A percentile compares a stretch with the other conserved stretches of the same genome.
Conservation (phyloP, 106 monocot species). For the Posidonia australis region DNA sequence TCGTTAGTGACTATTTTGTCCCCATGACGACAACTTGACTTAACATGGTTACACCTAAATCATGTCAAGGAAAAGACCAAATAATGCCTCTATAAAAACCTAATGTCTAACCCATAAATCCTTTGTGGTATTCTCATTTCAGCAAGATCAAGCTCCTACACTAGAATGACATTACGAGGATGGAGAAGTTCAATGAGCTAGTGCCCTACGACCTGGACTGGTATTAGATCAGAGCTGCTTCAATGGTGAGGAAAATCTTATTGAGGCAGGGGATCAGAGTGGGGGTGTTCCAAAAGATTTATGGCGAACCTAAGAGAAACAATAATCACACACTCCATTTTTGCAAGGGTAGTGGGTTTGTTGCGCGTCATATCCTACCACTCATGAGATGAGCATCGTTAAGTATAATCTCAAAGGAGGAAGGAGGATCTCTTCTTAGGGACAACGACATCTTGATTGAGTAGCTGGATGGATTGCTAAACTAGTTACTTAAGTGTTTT, state of each 20-base stretch:
- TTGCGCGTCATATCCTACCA: constrained; percentile 52
- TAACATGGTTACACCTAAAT: too few relatives aligned
- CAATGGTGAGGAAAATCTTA: constrained; percentile 19
- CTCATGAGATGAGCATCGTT: constrained; percentile 46
- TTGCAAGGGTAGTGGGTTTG: constrained; percentile 63
- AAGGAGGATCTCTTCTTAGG: constrained; percentile 45
- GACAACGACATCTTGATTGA: constrained; percentile 44
- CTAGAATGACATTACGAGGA: constrained; percentile 22
- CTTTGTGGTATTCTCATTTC: too few relatives aligned
- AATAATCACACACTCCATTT: constrained; percentile 45
- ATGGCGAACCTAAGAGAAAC: constrained; percentile 23
- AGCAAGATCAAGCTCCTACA: constrained; percentile 24
- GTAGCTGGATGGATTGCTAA: constrained; percentile 32
- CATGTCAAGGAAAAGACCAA: too few relatives aligned
- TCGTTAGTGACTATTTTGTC: too few relatives aligned
- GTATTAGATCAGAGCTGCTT: constrained; percentile 27
- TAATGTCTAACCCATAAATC: too few relatives aligned
- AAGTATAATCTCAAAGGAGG: constrained; percentile 39
- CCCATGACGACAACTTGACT: too few relatives aligned
- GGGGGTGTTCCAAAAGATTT: constrained; percentile 22
- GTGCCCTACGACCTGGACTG: constrained; percentile 28
- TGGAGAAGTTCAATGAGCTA: constrained; percentile 19
- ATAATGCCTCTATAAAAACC: too few relatives aligned
- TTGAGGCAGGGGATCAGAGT: constrained; percentile 20
- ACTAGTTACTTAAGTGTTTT: not conserved